Conservation (phyloP, 805 yeast species). For the Yarrowia osloensis region DNA sequence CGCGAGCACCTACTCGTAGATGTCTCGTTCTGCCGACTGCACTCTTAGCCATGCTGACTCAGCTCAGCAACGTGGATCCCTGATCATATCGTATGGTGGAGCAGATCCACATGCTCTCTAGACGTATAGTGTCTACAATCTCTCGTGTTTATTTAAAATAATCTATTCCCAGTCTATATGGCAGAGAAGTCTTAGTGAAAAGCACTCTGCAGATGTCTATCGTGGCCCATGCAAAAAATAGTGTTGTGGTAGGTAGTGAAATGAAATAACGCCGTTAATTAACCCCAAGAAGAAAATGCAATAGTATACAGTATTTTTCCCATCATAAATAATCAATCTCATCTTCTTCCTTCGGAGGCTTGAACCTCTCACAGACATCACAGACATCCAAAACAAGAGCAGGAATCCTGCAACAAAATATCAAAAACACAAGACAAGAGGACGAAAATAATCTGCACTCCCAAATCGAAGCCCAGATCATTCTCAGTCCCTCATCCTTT, state of each 20-base stretch:
- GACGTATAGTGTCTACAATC: not conserved
- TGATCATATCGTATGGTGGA: too few relatives aligned
- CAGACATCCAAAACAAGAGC: constrained; percentile 31
- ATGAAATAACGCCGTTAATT: constrained; percentile 27
- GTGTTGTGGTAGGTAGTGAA: constrained; percentile 25
- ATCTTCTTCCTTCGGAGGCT: constrained; percentile 20
- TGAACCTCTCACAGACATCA: constrained; percentile 31
- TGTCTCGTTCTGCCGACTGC: too few relatives aligned
- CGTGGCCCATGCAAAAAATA: constrained; percentile 18
- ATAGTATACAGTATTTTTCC: constrained; percentile 25
- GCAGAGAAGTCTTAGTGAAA: constrained; percentile 19
- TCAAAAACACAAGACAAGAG: not conserved
- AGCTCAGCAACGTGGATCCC: too few relatives aligned
- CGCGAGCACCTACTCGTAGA: too few relatives aligned
- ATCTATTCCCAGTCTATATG: constrained; percentile 30
- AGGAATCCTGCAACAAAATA: constrained; percentile 23
- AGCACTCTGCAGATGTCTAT: constrained; percentile 30
- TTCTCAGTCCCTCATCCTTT: not conserved
- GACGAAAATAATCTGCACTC: not conserved
- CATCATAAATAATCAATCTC: constrained; percentile 27
- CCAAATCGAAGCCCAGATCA: not conserved
- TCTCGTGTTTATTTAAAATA: not conserved
- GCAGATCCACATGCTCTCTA: too few relatives aligned
- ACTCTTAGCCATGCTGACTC: too few relatives aligned
- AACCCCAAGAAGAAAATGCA: constrained; percentile 31